Evolutionary conservation across 2,329 filamentous ascomycete genomes (phyloP).

Genomic region (Scolecobasidium constrictum): DNA sequence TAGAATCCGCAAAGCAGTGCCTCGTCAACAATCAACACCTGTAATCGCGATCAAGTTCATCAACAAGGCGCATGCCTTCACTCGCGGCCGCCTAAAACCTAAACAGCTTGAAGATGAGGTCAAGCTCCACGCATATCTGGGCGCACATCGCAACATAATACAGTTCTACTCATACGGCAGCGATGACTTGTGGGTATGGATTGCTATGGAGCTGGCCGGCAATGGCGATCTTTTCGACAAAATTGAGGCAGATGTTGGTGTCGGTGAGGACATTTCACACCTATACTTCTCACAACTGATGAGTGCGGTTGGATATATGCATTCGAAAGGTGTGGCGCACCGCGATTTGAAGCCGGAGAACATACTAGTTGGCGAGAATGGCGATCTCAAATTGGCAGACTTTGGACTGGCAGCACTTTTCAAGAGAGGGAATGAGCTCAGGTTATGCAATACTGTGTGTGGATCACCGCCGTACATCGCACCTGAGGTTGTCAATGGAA

Average conservation of each 20-base stretch:
- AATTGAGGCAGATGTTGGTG: slow-evolving; percentile 93
- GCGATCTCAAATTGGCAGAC: slow-evolving; percentile 87
- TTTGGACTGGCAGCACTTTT: slow-evolving; percentile 95
- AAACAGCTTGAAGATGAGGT: slow-evolving; percentile 92
- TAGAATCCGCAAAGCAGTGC: slow-evolving; percentile 88
- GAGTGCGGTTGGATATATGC: slow-evolving; percentile 85
- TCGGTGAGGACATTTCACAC: slow-evolving; percentile 90
- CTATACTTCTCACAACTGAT: slow-evolving; percentile 92
- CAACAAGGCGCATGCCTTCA: slow-evolving; percentile 89
- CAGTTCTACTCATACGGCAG: slow-evolving; percentile 83
- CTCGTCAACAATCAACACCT: slow-evolving; percentile 55
- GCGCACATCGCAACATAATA: slow-evolving; percentile 86
- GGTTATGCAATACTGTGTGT: slow-evolving; percentile 79
- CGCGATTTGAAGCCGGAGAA: slow-evolving; percentile 73
- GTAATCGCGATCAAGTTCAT: slow-evolving; percentile 98
- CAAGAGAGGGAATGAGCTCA: slow-evolving; percentile 72
- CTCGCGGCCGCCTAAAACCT: slow-evolving; percentile 74
- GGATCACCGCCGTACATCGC: slow-evolving; percentile 96
- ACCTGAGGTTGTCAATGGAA: slow-evolving; percentile 65
- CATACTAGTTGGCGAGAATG: slow-evolving; percentile 73
- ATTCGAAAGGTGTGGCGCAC: slow-evolving; percentile 90
- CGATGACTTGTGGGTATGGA: slow-evolving; percentile 84
- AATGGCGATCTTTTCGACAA: slow-evolving; percentile 98
- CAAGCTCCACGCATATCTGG: slow-evolving; percentile 77
- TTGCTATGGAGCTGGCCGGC: slow-evolving; percentile 93